phyloP scores from a whole-genome alignment of 148 eudicot genomes.

The Euryodendron excelsum region DNA sequence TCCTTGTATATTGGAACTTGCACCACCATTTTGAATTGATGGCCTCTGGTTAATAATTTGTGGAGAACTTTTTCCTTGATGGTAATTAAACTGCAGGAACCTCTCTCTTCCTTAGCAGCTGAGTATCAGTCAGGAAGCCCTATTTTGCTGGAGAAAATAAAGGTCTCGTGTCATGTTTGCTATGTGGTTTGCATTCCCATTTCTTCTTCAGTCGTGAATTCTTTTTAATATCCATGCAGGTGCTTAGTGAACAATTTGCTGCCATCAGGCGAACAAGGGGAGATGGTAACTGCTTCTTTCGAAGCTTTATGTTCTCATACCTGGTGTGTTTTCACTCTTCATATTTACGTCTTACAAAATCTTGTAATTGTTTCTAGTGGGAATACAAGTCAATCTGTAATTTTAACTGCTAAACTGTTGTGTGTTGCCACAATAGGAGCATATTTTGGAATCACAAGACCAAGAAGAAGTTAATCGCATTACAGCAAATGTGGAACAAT shows the following conservation, averaged over 20 bases:
- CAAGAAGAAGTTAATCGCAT: conserved; percentile 70
- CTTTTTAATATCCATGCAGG: conserved; percentile 33
- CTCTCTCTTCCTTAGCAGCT: conserved; percentile 69
- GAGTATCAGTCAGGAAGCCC: conserved; percentile 88
- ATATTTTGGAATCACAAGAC: conserved; percentile 82
- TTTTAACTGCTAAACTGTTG: conserved; percentile 15
- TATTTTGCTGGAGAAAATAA: conserved; percentile 81
- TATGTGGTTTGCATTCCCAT: background rate
- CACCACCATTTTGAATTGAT: background rate
- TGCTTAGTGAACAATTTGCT: conserved; percentile 63
- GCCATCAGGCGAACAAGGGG: conserved; percentile 88
- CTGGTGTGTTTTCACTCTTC: conserved; percentile 44
- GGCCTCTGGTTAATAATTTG: background rate
- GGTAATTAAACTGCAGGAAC: conserved; percentile 53
- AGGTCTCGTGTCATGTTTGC: conserved; percentile 35
- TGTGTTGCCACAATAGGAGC: conserved; percentile 52
- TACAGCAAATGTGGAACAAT: conserved; percentile 60
- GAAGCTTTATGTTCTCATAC: conserved; percentile 94
- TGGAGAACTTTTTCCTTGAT: no score
- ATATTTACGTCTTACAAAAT: background rate
- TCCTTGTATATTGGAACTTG: background rate
- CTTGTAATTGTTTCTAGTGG: background rate
- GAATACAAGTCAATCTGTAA: background rate
- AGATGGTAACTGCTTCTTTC: conserved; percentile 96
- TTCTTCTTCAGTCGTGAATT: background rate